Percentiles rank a stretch among this genome's conserved stretches.
Conservation (phyloP, 345 rosid species). For the Rubroshorea leprosula region DNA sequence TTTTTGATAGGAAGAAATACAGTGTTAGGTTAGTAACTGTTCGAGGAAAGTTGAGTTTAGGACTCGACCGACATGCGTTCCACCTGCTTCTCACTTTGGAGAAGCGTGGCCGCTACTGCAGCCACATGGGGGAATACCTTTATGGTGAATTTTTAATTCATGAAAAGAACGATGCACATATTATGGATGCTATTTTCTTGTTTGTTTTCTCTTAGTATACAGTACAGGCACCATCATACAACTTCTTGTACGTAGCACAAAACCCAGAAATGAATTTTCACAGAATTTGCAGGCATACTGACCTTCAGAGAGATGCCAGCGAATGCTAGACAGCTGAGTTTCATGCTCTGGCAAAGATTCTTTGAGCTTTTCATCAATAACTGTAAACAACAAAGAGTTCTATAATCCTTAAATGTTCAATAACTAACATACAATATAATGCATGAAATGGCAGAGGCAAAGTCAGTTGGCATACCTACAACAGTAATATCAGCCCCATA, state of each 20-base stretch:
- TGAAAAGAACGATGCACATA: not conserved
- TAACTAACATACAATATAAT: too few relatives aligned
- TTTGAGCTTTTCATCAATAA: slow-evolving; percentile 68
- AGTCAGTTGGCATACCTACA: slow-evolving; percentile 46
- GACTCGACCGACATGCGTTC: too few relatives aligned
- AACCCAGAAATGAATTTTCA: not conserved
- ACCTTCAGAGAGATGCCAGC: slow-evolving; percentile 94
- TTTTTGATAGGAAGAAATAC: too few relatives aligned
- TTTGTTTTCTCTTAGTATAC: not conserved
- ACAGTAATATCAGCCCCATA: slow-evolving; percentile 94
- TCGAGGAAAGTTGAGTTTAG: too few relatives aligned
- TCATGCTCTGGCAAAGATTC: slow-evolving; percentile 77
- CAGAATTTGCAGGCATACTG: slow-evolving; percentile 5
- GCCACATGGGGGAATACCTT: too few relatives aligned
- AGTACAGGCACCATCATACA: not conserved
- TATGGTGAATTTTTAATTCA: too few relatives aligned
- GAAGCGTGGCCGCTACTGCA: too few relatives aligned
- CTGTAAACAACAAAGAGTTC: slow-evolving; percentile 41
- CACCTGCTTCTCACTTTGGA: too few relatives aligned
- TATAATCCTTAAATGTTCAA: slow-evolving; percentile 22
- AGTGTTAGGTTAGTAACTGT: too few relatives aligned
- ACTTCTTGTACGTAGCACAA: not conserved
- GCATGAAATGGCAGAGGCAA: not conserved
- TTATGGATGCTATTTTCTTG: too few relatives aligned
- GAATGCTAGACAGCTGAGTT: slow-evolving; percentile 69